Evolutionary conservation across 495 filamentous ascomycete species (phyloP), one percentile per base, ranked within the genome.

Genomic region (Xylaria nigripes): DNA sequence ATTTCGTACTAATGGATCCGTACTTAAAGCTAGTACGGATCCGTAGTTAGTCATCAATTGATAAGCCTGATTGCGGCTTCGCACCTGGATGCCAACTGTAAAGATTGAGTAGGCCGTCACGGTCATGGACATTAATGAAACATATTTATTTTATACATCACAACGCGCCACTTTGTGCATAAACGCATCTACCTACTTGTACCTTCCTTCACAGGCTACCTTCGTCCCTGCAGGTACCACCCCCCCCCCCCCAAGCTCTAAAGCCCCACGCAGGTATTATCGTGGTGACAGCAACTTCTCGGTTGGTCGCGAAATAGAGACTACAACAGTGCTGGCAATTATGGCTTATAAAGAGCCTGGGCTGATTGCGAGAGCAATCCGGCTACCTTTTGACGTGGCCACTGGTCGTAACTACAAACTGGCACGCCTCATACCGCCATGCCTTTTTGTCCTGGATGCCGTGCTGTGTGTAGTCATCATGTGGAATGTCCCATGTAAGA

Each of bases 401-500:
- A 75, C 68, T 50, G 71, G 73, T 16, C 70, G 66, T 13, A 68
- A 69, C 54, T 46, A 27, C 7, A 21, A 50, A 2, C 58, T 77
- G 19, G 71, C 71, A 15, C 68, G 61, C 43, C 48, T 76, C 32
- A 55, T 79, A 30, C 65, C 79, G 5, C 83, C 86, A 3, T 67
- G 85, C 0, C 74, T 96, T 2, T 71, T 95, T 48, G 59, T 85
- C n/a, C 73, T 75, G 38, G 93, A 97, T 63, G 84, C 85, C 4
- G 61, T 80, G 24, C 79, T 97, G 16, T 90, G 84, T 64, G 76
- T 69, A 19, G 66, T 88, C 25, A 80, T 97, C 53, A 89, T 97
- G 54, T 81, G 80, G 78, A 93, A 85, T 63, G 79, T 96, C 49
- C 83, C 91, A 36, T 98, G 92, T 96, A 75, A 72, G 85, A 57